Evolutionary conservation across 2,329 filamentous ascomycete genomes (phyloP), one percentile per base, ranked within the genome.

Genomic region (Beauveria scarabaeidicola): DNA sequence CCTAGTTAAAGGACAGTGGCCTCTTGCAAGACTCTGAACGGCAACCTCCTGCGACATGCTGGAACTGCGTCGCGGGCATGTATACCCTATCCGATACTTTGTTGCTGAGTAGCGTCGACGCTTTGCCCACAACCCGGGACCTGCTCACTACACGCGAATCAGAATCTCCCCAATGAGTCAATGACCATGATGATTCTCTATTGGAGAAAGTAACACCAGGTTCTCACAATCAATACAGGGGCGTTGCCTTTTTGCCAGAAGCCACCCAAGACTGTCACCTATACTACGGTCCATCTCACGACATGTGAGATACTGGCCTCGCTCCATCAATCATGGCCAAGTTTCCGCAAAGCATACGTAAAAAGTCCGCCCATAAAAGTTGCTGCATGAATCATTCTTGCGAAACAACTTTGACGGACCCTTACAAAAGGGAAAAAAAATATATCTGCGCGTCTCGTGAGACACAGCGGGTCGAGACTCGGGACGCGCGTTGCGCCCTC

Each of bases 401-500:
- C 23, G 23, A 13, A 23, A 50, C 1, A 41, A 19, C n/a, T 7
- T 36, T 38, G 13, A 5, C 9, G 43, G 21, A 41, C 32, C 32
- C 32, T 36, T 5, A 32, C 5, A 36, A 51, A 4, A 4, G n/a
- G 8, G 15, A 15, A 32, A 10, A 11, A 36, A 46, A 52, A 57
- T 8, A 23, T 13, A 21, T n/a, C 36, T 41, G 21, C 40, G 25
- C 25, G 3, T 21, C 47, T 46, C 56, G 43, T 52, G 27, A 52
- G 52, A 48, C n/a, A 58, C 27, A 23, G 56, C 56, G 56, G 56
- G 56, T 52, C 56, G 48, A 51, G 56, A 19, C 47, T 44, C 25
- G 56, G 56, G 56, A 58, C 56, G 56, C 56, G 56, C 56, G 56
- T 58, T 58, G 47, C 32, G 25, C 46, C 19, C 27, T 27, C 40